Percentiles rank a stretch among this genome's conserved stretches.
phyloP scores from a whole-genome alignment of 2,329 filamentous ascomycete species.

The Curvularia verruculosa region DNA sequence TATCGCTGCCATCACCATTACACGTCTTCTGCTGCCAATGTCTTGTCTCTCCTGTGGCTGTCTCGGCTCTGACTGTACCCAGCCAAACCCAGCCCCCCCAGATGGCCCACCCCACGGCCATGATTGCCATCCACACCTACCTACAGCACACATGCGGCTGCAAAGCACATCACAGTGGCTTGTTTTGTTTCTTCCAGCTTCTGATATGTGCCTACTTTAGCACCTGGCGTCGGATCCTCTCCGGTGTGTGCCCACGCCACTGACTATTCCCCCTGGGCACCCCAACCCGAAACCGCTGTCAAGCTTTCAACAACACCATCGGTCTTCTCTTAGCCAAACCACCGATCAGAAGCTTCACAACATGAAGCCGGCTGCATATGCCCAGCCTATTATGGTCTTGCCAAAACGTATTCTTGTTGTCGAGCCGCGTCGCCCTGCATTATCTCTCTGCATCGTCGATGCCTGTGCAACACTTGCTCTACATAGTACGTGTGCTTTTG shows the following conservation, averaged over 20 bases:
- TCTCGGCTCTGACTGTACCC: not conserved
- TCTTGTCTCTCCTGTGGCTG: not conserved
- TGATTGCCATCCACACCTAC: not conserved
- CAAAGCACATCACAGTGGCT: not conserved
- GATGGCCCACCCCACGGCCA: not conserved
- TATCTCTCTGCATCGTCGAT: not conserved
- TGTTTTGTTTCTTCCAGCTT: not conserved
- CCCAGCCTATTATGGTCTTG: not conserved
- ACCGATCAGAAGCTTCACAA: slow-evolving; percentile 1
- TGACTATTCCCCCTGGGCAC: not conserved
- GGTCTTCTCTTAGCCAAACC: not conserved
- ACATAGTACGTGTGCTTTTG: not conserved
- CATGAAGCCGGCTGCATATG: not conserved
- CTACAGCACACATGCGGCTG: not conserved
- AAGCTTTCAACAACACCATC: slow-evolving; percentile 1
- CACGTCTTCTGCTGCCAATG: not conserved
- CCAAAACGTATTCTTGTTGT: not conserved
- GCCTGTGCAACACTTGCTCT: not conserved
- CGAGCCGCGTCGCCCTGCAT: slow-evolving; percentile 1
- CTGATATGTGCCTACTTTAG: not conserved
- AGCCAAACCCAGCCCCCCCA: no score
- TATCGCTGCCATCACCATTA: not conserved
- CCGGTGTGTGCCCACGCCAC: not conserved
- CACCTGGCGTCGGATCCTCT: not conserved
- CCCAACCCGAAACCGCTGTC: not conserved